Evolutionary conservation across 1,284 basidiomycete species (phyloP), one percentile per base, ranked within the genome.

Genomic region (Cryptococcus sp.): DNA sequence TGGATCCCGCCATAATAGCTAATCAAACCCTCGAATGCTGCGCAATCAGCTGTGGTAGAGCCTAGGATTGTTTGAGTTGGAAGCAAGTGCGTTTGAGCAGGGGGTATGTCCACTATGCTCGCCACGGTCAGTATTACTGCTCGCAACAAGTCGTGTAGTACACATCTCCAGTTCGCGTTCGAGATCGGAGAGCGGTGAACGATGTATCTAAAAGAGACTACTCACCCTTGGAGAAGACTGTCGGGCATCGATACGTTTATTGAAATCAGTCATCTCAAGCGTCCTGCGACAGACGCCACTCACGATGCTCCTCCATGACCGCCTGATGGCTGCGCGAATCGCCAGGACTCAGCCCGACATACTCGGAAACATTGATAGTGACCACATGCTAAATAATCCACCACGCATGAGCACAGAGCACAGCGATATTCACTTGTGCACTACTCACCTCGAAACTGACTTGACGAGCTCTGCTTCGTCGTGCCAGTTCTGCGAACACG

Each of bases 331-430:
- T 88, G 69, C 89, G 87, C 34, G 85, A 80, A 76, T 93, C 89
- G 63, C 89, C 86, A 55, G 80, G 80, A 23, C 87, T 86, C 22
- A 92, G 82, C 3, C 85, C 86, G 55, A 91, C 89, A 70, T 92
- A 93, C 78, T 93, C 90, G 77, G 93, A 89, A 88, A 93, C 91
- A 79, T 91, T 92, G 81, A 93, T 26, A 6, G 52, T 56, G 38
- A 64, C 46, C 20, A 64, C 63, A 39, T 56, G 54, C 29, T 34
- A 34, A 13, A 4, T 29, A 11, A 1, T 39, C 49, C 43, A 41
- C n/a, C n/a, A n/a, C n/a, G n/a, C 34, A 25, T 34, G 15, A 16
- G 20, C n/a, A 50, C 4, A 23, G 15, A 16, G 20, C n/a, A 50
- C 4, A 23, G 43, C 1, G 13, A 38, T 16, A 47, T 19, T 3